Evolutionary conservation across 139 green algal genomes (phyloP), one percentile per base, ranked within the genome.

Genomic region (Chlamydomonas incerta): DNA sequence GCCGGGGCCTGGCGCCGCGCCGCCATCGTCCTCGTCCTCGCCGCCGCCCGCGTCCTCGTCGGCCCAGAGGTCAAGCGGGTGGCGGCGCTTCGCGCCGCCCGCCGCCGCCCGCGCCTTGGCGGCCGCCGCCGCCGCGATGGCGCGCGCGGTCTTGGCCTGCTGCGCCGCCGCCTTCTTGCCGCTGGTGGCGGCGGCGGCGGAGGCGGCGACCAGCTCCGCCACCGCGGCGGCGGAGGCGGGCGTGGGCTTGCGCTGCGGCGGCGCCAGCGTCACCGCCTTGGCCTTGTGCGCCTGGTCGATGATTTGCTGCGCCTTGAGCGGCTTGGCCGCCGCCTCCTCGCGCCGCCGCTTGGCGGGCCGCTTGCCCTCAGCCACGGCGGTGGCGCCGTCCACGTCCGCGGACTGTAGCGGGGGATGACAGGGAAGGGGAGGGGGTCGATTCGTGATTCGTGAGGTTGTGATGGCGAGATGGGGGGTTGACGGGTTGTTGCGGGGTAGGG

Each of bases 201-300:
- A 68, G 13, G 17, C 37, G 3, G 47, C 33, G 4, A 50, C 72
- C 20, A n/a, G 26, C 29, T 29, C 55, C 13, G 26, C 63, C 28
- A 26, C 68, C 18, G 72, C 46, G 10, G 72, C 47, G 4, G 47
- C 21, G 10, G 72, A 60, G 15, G 77, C 63, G 10, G 75, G 14
- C 28, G 24, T n/a, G 6, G 60, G 60, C n/a, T 83, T 85, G 20
- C 47, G 67, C 23, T n/a, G 20, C 35, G 83, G 72, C 62, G 67
- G 72, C 21, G 73, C 33, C 21, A 75, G 46, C 14, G 41, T 13
- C 37, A 88, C 24, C 3, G 83, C 62, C 65, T 83, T 83, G 28
- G 83, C 83, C 52, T 82, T 81, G 50, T 88, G 83, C 1, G 83
- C 83, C 65, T 88, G 58, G 13, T 33, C 41, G 13, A 88, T 58